Evolutionary conservation across 768 basidiomycete genomes (phyloP).

Genomic region (Coprinellus micaceus): DNA sequence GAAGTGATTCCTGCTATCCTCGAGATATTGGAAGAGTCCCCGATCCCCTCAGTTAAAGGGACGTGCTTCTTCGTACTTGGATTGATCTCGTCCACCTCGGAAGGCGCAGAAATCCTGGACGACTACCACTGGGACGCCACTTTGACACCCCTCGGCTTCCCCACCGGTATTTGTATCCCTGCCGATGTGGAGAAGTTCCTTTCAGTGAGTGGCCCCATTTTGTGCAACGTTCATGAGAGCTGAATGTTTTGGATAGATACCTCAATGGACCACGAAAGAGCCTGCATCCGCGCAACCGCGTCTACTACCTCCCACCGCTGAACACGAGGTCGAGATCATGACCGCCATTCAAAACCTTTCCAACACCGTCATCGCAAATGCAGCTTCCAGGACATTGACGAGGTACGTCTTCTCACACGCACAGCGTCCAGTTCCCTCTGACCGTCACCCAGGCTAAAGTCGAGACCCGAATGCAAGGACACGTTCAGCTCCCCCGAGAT

Average conservation of each 20-base stretch:
- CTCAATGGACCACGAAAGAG: slow-evolving; percentile 53
- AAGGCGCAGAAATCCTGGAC: slow-evolving; percentile 90
- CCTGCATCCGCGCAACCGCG: slow-evolving; percentile 40
- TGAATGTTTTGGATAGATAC: slow-evolving; percentile 46
- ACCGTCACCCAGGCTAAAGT: slow-evolving; percentile 43
- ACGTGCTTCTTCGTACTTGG: slow-evolving; percentile 97
- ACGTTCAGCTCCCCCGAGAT: slow-evolving; percentile 77
- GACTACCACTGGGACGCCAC: slow-evolving; percentile 95
- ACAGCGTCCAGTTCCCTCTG: background rate
- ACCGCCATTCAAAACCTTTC: slow-evolving; percentile 90
- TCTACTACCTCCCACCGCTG: slow-evolving; percentile 60
- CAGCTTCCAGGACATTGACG: slow-evolving; percentile 86
- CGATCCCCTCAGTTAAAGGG: slow-evolving; percentile 91
- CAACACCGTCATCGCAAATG: slow-evolving; percentile 93
- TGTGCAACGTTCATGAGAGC: background rate
- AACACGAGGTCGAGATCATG: slow-evolving; percentile 78
- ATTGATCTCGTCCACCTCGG: slow-evolving; percentile 83
- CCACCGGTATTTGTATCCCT: slow-evolving; percentile 91
- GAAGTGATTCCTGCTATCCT: slow-evolving; percentile 88
- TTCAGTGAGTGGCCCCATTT: slow-evolving; percentile 46
- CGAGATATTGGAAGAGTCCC: slow-evolving; percentile 86
- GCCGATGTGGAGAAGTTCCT: slow-evolving; percentile 78
- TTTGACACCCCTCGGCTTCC: slow-evolving; percentile 75
- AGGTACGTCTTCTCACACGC: slow-evolving; percentile 44
- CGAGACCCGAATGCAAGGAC: slow-evolving; percentile 70